A percentile compares a stretch with the other conserved stretches of the same genome.
Evolutionary conservation across 345 rosid species (phyloP).

Genomic region (Aquilaria malaccensis): DNA sequence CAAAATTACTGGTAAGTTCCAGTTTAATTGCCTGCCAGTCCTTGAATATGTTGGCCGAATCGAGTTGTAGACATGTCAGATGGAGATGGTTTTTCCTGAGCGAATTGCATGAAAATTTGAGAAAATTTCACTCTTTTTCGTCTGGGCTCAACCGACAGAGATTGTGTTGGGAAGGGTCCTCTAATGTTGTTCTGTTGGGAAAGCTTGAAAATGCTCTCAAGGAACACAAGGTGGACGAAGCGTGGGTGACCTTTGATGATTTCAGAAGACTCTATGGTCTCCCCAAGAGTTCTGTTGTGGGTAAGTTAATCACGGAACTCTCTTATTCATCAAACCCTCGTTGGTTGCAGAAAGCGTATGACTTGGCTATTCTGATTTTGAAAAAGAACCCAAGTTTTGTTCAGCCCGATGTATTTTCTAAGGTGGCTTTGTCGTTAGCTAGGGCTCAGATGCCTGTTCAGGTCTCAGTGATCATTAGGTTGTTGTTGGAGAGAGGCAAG

Average conservation of each 20-base stretch:
- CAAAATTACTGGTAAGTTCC: no score
- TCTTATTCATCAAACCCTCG: constrained; percentile 52
- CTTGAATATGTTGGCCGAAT: no score
- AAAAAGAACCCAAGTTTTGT: constrained; percentile 38
- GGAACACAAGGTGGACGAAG: constrained; percentile 38
- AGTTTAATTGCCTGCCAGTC: no score
- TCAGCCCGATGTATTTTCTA: constrained; percentile 32
- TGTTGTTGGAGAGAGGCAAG: constrained; percentile 43
- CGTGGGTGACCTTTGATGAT: constrained; percentile 62
- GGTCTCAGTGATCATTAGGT: constrained; percentile 43
- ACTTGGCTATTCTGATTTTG: constrained; percentile 32
- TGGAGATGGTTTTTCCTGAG: no score
- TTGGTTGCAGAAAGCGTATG: constrained; percentile 52
- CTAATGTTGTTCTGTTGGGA: constrained; percentile 35
- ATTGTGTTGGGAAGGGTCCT: constrained; percentile 46
- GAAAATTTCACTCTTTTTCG: no score
- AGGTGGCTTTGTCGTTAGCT: constrained; percentile 52
- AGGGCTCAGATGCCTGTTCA: constrained; percentile 63
- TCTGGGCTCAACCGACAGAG: constrained; percentile 10
- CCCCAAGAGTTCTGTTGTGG: constrained; percentile 30
- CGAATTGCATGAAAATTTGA: no score
- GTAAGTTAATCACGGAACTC: constrained; percentile 44
- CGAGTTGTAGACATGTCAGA: no score
- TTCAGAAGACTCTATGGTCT: constrained; percentile 53
- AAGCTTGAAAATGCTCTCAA: constrained; percentile 58